Evolutionary conservation across 345 rosid species (phyloP), one percentile per base, ranked within the genome.

Genomic region (Lepidium aucheri): DNA sequence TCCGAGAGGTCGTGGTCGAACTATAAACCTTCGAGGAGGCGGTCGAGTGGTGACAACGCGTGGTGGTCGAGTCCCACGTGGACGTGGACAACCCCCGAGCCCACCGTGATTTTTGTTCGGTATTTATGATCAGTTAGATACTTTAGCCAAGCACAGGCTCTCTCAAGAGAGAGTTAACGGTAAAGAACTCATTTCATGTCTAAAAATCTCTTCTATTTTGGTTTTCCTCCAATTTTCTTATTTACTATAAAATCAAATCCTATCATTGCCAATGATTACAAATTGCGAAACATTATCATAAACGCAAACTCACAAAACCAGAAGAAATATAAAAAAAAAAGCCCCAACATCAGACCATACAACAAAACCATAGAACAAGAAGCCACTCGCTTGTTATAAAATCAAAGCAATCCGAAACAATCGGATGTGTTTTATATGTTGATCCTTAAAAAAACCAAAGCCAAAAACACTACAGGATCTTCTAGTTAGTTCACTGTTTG

Each of bases 1-100:
- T 20, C 69, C 84, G 30, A 78, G 92, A 62, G 69, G 63, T 36
- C 93, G 89, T 30, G 93, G 77, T 14, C 82, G 87, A 8, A 71
- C 34, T 44, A 61, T 30, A 4, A 81, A 87, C 53, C 61, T 68
- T 12, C 82, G 78, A 9, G 79, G 78, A 7, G 71, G 83, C 4
- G 41, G 39, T 15, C 83, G 77, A 8, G 26, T 22, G 6, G 0
- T 7, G 9, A 74, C 30, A 26, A 26, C 73, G 5, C 81, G 87
- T 16, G 67, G 72, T 44, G 87, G 79, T 7, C 80, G 91, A 16
- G 28, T 65, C 55, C 71, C 70, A 11, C 86, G 86, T 24, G 77
- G 77, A 18, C 77, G 77, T 46, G 90, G 81, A 24, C 88, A 53
- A 62, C 15, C 61, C 36, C 60, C 92, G 2, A 74, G 79, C 65